Percentiles rank a stretch among this genome's conserved stretches.
Evolutionary conservation across 441 rosid species (phyloP).

Genomic region (Pelargonium fulgidum): DNA sequence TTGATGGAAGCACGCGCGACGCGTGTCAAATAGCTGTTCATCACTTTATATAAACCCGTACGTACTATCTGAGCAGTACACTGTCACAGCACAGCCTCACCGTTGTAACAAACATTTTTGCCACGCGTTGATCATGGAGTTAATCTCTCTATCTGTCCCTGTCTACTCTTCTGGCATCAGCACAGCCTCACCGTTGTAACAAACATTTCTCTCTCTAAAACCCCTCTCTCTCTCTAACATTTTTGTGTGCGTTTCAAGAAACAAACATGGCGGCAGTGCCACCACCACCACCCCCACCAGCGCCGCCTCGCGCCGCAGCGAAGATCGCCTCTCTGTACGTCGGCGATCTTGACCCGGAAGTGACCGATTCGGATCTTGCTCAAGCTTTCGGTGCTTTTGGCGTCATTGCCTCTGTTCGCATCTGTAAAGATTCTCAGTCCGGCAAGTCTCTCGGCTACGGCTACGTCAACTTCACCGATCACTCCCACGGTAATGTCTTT

Average conservation of each 20-base stretch:
- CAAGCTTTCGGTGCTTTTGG: conserved; percentile 23
- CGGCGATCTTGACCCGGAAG: conserved; percentile 44
- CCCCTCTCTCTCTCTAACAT: background rate
- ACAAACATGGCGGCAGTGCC: background rate
- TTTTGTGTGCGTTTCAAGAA: background rate
- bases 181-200: background rate
- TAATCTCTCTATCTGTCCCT: no score
- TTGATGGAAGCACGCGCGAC: no score
- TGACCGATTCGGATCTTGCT: conserved; percentile 31
- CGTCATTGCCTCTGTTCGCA: conserved; percentile 28
- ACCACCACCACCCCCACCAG: background rate
- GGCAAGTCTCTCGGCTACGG: conserved; percentile 41
- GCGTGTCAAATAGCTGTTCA: no score
- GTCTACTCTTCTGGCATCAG: background rate
- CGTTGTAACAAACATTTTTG: no score
- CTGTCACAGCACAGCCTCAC: no score
- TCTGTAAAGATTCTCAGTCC: conserved; percentile 36
- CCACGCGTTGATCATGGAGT: no score
- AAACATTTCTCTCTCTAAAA: background rate
- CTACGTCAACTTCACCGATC: conserved; percentile 40
- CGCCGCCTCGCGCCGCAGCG: background rate
- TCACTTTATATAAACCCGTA: no score
- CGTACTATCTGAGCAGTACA: no score
- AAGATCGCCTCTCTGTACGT: conserved; percentile 35
- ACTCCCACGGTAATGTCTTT: conserved; percentile 29